A percentile compares a stretch with the other conserved stretches of the same genome.
These are phyloP conservation scores for Juncus inflexus DNA, from an alignment of 176 grass and related monocot species.

Conservation along the genomic window DNA sequence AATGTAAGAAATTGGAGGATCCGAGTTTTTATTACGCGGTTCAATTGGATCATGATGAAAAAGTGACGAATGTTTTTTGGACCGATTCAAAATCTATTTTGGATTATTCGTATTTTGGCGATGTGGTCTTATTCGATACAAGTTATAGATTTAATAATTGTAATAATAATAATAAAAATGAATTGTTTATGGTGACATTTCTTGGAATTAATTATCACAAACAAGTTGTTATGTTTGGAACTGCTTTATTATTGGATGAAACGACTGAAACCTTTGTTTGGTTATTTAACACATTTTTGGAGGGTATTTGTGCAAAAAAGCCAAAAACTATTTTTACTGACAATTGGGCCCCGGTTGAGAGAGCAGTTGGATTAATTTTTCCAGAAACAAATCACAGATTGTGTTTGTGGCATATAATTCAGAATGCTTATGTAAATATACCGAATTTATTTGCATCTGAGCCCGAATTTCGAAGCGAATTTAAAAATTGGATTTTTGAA, in stretches of 20 bases:
- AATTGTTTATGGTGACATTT: conserved; percentile 38
- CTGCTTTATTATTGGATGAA: conserved; percentile 51
- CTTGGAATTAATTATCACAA: conserved; percentile 52
- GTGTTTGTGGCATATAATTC: conserved; percentile 51
- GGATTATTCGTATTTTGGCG: conserved; percentile 48
- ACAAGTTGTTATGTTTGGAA: conserved; percentile 41
- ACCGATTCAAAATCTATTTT: conserved; percentile 43
- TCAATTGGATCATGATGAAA: conserved; percentile 47
- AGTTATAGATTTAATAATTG: conserved; percentile 29
- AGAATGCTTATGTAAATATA: conserved; percentile 33
- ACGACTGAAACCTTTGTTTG: conserved; percentile 46
- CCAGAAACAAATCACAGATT: conserved; percentile 36
- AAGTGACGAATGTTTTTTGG: conserved; percentile 43
- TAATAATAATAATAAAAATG: conserved; percentile 14
- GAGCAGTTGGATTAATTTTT: conserved; percentile 38
- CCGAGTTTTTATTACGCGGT: conserved; percentile 50
- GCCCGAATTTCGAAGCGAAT: conserved; percentile 41
- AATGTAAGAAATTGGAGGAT: conserved; percentile 42
- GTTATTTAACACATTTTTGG: conserved; percentile 50
- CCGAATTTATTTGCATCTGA: conserved; percentile 28
- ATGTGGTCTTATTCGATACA: conserved; percentile 52
- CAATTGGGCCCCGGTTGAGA: conserved; percentile 35
- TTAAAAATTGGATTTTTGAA: conserved; percentile 36
- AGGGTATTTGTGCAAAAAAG: conserved; percentile 36
- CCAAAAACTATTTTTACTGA: conserved; percentile 44